Evolutionary conservation across 345 rosid species (phyloP).

Genomic region (Citropsis articulata): DNA sequence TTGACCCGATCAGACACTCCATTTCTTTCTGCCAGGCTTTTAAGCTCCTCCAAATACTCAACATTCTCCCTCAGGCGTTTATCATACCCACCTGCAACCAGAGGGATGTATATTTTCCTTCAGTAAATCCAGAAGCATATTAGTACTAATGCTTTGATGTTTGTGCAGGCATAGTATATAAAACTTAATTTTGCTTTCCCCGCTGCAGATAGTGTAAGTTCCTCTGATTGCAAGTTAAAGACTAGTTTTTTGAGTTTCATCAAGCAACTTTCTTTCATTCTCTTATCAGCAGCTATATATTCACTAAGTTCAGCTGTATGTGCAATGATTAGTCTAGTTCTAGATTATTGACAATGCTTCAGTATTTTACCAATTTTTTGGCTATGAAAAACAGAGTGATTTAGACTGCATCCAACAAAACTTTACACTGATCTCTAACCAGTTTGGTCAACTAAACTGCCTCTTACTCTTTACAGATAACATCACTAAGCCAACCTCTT

Average conservation of each 20-base stretch:
- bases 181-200: background rate
- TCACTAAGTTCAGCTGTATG: background rate
- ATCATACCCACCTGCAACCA: conserved; percentile 74
- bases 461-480: background rate
- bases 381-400: background rate
- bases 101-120: background rate
- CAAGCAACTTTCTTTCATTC: background rate
- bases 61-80: conserved; percentile 75
- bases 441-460: background rate
- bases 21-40: conserved; percentile 56
- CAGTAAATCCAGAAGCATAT: background rate
- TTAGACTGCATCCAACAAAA: background rate
- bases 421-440: background rate
- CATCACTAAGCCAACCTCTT: background rate
- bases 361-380: background rate
- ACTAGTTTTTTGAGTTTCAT: background rate
- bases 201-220: background rate
- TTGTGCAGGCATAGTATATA: background rate
- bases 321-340: background rate
- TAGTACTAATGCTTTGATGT: background rate
- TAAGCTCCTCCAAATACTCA: conserved; percentile 78
- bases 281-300: background rate
- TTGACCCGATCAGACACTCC: conserved; percentile 52
- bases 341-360: background rate
- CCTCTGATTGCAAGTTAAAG: background rate